These are phyloP conservation scores for Apiospora hydei DNA, from an alignment of 2,329 filamentous ascomycete genomes.

Conservation along the genomic window DNA sequence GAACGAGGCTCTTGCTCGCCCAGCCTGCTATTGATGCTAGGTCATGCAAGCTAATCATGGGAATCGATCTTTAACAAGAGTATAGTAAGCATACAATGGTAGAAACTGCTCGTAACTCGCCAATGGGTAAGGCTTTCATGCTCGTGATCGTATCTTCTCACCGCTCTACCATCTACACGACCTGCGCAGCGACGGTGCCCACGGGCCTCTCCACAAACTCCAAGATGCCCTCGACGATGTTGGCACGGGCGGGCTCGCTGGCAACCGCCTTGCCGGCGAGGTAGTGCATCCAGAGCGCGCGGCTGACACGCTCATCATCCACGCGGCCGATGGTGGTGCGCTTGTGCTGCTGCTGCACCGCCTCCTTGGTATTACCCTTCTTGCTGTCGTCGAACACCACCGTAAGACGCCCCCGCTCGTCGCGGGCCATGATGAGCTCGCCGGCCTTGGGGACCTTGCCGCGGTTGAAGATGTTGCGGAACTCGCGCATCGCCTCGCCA, in stretches of 20 bases:
- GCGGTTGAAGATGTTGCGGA: slow-evolving; percentile 83
- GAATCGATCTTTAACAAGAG: neutral
- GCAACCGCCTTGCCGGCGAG: slow-evolving; percentile 86
- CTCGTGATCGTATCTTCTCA: neutral
- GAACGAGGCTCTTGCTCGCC: neutral
- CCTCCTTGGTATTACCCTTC: slow-evolving; percentile 65
- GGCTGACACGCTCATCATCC: slow-evolving; percentile 78
- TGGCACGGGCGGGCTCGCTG: slow-evolving; percentile 80
- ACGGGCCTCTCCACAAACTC: slow-evolving; percentile 87
- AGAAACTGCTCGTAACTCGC: neutral
- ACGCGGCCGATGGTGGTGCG: slow-evolving; percentile 69
- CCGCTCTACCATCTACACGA: neutral
- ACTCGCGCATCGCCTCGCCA: slow-evolving; percentile 74
- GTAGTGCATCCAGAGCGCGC: slow-evolving; percentile 89
- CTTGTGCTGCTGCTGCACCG: slow-evolving; percentile 32
- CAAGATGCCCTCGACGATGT: slow-evolving; percentile 86
- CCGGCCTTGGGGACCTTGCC: slow-evolving; percentile 82
- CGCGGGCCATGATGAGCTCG: slow-evolving; percentile 76
- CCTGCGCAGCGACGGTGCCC: slow-evolving; percentile 43
- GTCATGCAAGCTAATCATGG: neutral
- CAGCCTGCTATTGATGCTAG: neutral
- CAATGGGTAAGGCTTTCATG: neutral
- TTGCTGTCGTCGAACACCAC: slow-evolving; percentile 70
- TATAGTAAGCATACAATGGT: neutral
- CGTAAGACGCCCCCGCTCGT: slow-evolving; percentile 69